Percentiles rank a stretch among this genome's conserved stretches.
Evolutionary conservation across 768 basidiomycete species (phyloP).

Genomic region (Pulveroboletus ravenelii): DNA sequence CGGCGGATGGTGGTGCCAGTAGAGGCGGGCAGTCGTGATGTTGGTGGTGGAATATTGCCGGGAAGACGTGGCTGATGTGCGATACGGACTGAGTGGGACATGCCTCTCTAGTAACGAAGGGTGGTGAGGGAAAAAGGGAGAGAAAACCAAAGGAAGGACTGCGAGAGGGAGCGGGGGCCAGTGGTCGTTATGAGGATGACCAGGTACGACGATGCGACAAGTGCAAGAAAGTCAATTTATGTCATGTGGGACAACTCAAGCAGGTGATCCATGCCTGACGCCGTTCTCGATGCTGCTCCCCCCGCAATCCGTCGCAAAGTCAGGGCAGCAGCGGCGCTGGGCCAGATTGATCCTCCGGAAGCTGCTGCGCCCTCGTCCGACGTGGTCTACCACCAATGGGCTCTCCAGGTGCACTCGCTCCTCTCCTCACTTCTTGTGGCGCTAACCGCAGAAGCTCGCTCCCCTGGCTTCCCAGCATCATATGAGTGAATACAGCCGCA

Average conservation of each 20-base stretch:
- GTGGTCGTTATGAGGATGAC: background rate
- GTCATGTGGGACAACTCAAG: background rate
- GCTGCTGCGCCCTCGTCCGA: too few relatives aligned
- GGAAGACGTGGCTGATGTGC: slow-evolving; percentile 13
- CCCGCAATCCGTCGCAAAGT: background rate
- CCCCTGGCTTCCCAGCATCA: slow-evolving; percentile 73
- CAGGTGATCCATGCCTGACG: slow-evolving; percentile 9
- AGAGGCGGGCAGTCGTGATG: slow-evolving; percentile 43
- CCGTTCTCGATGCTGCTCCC: background rate
- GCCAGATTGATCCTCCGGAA: background rate
- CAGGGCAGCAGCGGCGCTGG: background rate
- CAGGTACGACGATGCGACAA: background rate
- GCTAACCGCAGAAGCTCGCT: slow-evolving; percentile 37
- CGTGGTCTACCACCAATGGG: slow-evolving; percentile 12
- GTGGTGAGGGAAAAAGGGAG: background rate
- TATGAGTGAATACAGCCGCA: slow-evolving; percentile 60
- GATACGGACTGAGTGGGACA: slow-evolving; percentile 24
- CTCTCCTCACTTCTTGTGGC: background rate
- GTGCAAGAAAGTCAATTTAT: background rate
- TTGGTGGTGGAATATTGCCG: slow-evolving; percentile 44
- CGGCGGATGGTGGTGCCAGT: slow-evolving; percentile 66
- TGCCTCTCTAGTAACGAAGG: background rate
- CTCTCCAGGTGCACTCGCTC: slow-evolving; percentile 13
- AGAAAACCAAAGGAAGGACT: background rate
- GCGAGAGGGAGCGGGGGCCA: background rate